phyloP scores from a whole-genome alignment of 148 eudicot genomes.

The Nepenthes gracilis region DNA sequence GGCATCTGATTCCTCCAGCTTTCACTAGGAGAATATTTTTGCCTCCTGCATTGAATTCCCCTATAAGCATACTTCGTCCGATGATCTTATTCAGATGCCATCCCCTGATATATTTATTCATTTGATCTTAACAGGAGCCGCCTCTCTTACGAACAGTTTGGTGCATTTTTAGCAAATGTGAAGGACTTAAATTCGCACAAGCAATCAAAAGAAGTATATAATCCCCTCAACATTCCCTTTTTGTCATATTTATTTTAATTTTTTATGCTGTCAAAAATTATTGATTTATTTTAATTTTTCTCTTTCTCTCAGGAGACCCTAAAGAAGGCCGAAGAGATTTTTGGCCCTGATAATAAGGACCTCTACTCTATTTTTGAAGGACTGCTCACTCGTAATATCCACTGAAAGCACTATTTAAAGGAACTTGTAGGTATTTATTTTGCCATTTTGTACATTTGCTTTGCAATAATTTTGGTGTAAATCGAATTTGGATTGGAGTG shows the following conservation, averaged over 20 bases:
- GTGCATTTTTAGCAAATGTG: conserved; percentile 84
- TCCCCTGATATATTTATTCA: conserved; percentile 4
- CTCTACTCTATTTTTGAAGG: conserved; percentile 71
- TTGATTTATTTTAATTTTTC: background rate
- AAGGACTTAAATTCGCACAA: conserved; percentile 90
- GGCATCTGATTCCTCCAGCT: too few relatives aligned
- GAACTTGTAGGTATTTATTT: conserved; percentile 6
- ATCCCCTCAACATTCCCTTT: background rate
- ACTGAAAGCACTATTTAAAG: conserved; percentile 16
- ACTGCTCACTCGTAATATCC: conserved; percentile 56
- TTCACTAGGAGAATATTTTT: too few relatives aligned
- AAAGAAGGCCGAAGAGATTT: conserved; percentile 80
- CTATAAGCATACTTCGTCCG: too few relatives aligned
- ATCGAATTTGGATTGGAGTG: background rate
- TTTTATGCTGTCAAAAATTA: background rate
- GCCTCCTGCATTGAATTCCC: too few relatives aligned
- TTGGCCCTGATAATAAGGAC: conserved; percentile 86
- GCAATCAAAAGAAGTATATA: conserved; percentile 75
- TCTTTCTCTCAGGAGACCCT: conserved; percentile 56
- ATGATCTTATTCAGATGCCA: background rate
- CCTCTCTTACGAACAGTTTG: conserved; percentile 87
- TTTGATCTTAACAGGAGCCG: conserved; percentile 48
- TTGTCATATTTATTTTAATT: background rate
- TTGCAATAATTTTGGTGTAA: background rate
- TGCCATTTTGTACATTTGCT: background rate